A percentile compares a stretch with the other conserved stretches of the same genome.
Conservation (phyloP, 495 filamentous ascomycete genomes). For the Xylaria telfairii region DNA sequence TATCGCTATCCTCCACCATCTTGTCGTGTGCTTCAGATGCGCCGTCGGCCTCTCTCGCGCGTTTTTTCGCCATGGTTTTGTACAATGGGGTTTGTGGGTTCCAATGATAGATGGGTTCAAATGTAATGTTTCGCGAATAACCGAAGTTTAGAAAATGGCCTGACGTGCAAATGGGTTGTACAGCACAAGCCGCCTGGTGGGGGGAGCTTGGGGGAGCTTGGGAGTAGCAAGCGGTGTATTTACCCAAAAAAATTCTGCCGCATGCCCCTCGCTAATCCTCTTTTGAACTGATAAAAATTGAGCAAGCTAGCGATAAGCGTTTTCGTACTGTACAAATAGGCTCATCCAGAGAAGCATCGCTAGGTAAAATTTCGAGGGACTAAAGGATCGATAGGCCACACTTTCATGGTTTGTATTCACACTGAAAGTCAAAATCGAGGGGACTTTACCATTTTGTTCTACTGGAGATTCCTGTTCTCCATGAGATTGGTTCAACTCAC, state of each 20-base stretch:
- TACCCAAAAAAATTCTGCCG: constrained; percentile 40
- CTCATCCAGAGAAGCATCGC: too few species aligned
- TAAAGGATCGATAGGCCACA: too few species aligned
- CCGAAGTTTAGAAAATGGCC: neutral
- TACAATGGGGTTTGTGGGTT: neutral
- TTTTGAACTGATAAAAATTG: constrained; percentile 30
- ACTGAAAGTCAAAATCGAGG: too few species aligned
- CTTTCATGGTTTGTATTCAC: too few species aligned
- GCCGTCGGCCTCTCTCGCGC: constrained; percentile 52
- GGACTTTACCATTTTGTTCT: too few species aligned
- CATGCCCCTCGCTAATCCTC: constrained; percentile 40
- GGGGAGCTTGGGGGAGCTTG: too few species aligned
- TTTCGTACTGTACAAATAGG: neutral
- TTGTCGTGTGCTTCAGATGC: constrained; percentile 48
- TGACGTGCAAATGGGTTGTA: constrained; percentile 1
- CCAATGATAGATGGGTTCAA: neutral
- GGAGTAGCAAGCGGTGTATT: constrained; percentile 30
- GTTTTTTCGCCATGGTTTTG: constrained; percentile 55
- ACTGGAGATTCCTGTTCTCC: too few species aligned
- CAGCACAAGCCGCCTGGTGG: too few species aligned
- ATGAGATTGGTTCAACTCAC: too few species aligned
- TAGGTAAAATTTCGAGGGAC: too few species aligned
- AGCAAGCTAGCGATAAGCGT: constrained; percentile 24
- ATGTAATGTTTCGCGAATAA: neutral
- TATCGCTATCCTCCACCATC: constrained; percentile 57